phyloP scores from a whole-genome alignment of 352 stramenopile species.

The Elongisporangium senticosum region DNA sequence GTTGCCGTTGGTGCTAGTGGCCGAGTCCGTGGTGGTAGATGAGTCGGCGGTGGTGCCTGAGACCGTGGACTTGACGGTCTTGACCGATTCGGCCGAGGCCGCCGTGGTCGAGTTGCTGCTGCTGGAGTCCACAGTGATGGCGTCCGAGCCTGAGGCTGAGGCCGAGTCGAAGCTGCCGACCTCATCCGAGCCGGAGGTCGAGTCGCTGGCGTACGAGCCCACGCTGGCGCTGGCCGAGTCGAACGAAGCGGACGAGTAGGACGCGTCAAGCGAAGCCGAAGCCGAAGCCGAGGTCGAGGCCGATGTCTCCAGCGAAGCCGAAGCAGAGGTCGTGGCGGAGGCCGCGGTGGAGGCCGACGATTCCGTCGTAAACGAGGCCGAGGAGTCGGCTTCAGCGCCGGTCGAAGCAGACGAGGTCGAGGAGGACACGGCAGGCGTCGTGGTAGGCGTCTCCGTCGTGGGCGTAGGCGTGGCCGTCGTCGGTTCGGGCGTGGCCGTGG shows the following conservation, averaged over 20 bases:
- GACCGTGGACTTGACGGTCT: slow-evolving; percentile 12
- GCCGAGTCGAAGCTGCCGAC: slow-evolving; percentile 6
- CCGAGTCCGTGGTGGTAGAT: slow-evolving; percentile 7
- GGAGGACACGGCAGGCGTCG: slow-evolving; percentile 4
- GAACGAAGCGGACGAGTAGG: slow-evolving; percentile 7
- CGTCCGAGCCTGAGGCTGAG: slow-evolving; percentile 5
- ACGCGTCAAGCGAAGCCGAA: slow-evolving; percentile 8
- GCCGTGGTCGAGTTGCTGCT: slow-evolving; percentile 6
- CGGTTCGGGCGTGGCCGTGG: slow-evolving; percentile 1
- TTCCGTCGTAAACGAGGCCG: background rate
- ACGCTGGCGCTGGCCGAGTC: slow-evolving; percentile 4
- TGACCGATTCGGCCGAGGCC: slow-evolving; percentile 3
- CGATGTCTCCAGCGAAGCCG: slow-evolving; percentile 6
- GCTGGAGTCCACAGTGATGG: slow-evolving; percentile 9
- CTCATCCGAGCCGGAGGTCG: slow-evolving; percentile 3
- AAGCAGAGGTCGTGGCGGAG: slow-evolving; percentile 6
- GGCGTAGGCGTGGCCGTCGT: slow-evolving; percentile 8
- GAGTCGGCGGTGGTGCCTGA: slow-evolving; percentile 15
- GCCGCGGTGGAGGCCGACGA: slow-evolving; percentile 7
- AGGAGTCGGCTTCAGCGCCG: slow-evolving; percentile 6
- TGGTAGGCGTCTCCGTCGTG: slow-evolving; percentile 5
- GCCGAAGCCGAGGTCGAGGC: slow-evolving; percentile 12
- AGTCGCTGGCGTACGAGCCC: slow-evolving; percentile 4
- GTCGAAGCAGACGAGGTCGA: slow-evolving; percentile 2
- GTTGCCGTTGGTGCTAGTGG: slow-evolving; percentile 15